Base-by-base conservation (phyloP, 2,329 filamentous ascomycete species). In the Karstenula rhodostoma region DNA sequence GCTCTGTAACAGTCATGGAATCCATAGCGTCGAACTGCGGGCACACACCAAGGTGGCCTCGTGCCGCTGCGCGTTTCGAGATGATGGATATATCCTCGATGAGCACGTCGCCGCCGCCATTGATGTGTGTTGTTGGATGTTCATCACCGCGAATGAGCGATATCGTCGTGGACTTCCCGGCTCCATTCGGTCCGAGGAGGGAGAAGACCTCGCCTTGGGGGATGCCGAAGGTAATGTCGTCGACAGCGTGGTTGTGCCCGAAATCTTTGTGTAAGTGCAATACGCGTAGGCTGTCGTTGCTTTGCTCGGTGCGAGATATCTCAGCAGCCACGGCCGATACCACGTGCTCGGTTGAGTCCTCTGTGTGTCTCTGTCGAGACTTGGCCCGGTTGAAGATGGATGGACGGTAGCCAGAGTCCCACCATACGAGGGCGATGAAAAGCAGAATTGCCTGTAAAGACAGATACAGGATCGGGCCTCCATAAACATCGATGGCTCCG, bases 161-260 rank as follows among this genome's bases (percentile, higher is more conserved):
- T 68, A 97, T 96, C 0, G 91, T 96, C 0, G 93, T 96, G 0
- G 90, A 93, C 71, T 97, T 97, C 59, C 94, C 94, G 1, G 94
- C 94, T 25, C 94, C 93, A 72, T 97, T 97, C 17, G 94, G 93
- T 0, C 94, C 94, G 0, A 98, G 85, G 0, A 97, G 84, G 0
- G 93, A 93, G 78, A 96, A 97, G 0, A 96, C 91, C 74, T 97
- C 90, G 52, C 91, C 90, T 51, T 87, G 87, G 17, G 86, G 86
- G 33, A 97, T 90, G 19, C 90, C 90, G 70, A 97, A 97, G 0
- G 90, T 92, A 44, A 96, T 87, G 69, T 97, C 91, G 68, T 96
- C 89, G n/a, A 97, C 93, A 3, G 92, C 94, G 0, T 75, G 74
- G 67, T 90, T 89, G 62, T 84, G 84, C 15, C 88, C 87, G 67